Evolutionary conservation across 192 early-diverging fungal species (phyloP).

Genomic region (Coemansia biformis): DNA sequence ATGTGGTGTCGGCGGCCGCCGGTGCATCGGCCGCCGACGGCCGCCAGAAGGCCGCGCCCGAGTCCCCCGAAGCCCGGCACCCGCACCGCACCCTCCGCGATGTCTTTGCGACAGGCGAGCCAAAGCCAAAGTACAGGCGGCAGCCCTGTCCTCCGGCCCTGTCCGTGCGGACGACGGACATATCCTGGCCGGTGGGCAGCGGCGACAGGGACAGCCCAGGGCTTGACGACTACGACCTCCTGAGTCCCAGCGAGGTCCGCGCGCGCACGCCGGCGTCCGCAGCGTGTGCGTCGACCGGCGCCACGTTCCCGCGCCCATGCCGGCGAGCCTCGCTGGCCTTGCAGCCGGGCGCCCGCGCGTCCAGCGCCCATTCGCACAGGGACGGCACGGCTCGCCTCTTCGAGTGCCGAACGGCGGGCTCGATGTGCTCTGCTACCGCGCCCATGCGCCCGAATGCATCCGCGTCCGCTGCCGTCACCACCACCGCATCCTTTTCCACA

Average conservation of each 20-base stretch:
- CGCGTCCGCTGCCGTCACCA: neutral
- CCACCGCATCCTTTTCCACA: constrained; percentile 14
- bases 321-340: constrained; percentile 2
- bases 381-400: neutral
- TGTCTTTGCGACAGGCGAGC: constrained; percentile 5
- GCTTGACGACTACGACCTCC: constrained; percentile 27
- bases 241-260: constrained; percentile 20
- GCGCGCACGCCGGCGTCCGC: constrained; percentile 2
- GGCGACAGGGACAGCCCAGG: constrained; percentile 23
- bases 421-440: constrained; percentile 9
- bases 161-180: constrained; percentile 36
- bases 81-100: constrained; percentile 4
- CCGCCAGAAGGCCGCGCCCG: neutral
- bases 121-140: constrained; percentile 15
- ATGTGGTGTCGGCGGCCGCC: constrained; percentile 20
- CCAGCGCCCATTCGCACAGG: too few species aligned
- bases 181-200: constrained; percentile 44
- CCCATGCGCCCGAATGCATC: constrained; percentile 13
- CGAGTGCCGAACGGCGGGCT: neutral
- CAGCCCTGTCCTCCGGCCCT: constrained; percentile 40
- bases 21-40: constrained; percentile 1
- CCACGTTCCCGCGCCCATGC: constrained; percentile 17
- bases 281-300: neutral
- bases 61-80: neutral
- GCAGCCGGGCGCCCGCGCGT: too few species aligned